Evolutionary conservation across 208 protist genomes (phyloP).

Genomic region (Crithidia brevicula): DNA sequence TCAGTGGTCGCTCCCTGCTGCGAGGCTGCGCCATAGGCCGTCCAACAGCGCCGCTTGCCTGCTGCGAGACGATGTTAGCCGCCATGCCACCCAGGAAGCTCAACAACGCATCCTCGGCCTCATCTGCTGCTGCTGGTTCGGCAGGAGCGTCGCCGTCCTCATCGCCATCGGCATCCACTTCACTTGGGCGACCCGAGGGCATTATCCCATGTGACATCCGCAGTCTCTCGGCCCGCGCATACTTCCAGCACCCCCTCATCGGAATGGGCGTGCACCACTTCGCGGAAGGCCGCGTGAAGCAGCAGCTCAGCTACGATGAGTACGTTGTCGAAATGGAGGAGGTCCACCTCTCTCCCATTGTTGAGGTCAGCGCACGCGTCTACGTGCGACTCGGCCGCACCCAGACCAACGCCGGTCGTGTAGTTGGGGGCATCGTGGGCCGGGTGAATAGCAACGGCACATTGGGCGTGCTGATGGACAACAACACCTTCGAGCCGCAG

Average conservation of each 20-base stretch:
- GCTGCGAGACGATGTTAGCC: slow-evolving; percentile 9
- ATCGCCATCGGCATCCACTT: neutral
- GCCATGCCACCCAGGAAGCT: neutral
- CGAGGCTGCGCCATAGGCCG: neutral
- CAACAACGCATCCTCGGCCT: neutral
- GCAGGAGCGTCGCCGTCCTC: neutral
- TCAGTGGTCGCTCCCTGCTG: neutral
- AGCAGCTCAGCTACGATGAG: slow-evolving; percentile 57
- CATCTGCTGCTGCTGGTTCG: too few relatives aligned
- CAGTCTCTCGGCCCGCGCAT: slow-evolving; percentile 36
- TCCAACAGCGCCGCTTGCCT: neutral
- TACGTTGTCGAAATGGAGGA: slow-evolving; percentile 76
- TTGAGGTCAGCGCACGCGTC: slow-evolving; percentile 81
- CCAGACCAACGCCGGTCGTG: slow-evolving; percentile 33
- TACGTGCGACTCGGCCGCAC: slow-evolving; percentile 58
- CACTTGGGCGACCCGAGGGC: neutral
- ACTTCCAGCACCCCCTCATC: slow-evolving; percentile 68
- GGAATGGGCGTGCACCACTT: slow-evolving; percentile 73
- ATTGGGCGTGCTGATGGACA: slow-evolving; percentile 81
- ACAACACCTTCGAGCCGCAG: slow-evolving; percentile 70
- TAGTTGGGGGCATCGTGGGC: slow-evolving; percentile 74
- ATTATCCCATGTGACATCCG: slow-evolving; percentile 21
- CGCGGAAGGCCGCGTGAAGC: slow-evolving; percentile 54
- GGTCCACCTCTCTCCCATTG: slow-evolving; percentile 66
- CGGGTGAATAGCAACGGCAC: slow-evolving; percentile 89